Evolutionary conservation across 1,284 basidiomycete species (phyloP).

Genomic region (Termitomyces sp.): DNA sequence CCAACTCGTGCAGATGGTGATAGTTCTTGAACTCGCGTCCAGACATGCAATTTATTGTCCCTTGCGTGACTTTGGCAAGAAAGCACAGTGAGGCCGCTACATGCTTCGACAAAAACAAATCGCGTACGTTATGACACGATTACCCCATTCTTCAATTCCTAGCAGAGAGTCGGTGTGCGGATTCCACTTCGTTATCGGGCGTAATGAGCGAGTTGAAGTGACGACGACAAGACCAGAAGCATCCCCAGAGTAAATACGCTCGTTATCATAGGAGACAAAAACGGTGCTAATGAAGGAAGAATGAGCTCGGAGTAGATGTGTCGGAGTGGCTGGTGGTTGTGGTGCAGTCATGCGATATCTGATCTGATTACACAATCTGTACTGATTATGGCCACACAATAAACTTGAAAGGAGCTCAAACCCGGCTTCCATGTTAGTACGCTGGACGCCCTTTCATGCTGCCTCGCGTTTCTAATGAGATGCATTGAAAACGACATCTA

Average conservation of each 20-base stretch:
- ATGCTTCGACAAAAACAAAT: not conserved
- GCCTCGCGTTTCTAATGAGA: not conserved
- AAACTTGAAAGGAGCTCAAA: not conserved
- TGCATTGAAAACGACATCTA: not conserved
- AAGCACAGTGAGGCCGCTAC: not conserved
- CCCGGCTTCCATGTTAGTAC: not conserved
- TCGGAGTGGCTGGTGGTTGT: constrained; percentile 45
- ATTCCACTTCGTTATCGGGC: constrained; percentile 69
- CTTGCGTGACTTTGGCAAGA: constrained; percentile 63
- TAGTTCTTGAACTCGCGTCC: constrained; percentile 47
- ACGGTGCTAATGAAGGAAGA: constrained; percentile 52
- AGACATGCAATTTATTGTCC: constrained; percentile 78
- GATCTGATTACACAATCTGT: not conserved
- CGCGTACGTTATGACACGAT: constrained; percentile 65
- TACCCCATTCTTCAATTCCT: constrained; percentile 69
- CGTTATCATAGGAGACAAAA: constrained; percentile 62
- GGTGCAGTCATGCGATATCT: not conserved
- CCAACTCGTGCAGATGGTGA: constrained; percentile 40
- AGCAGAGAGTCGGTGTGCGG: constrained; percentile 76
- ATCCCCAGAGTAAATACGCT: constrained; percentile 80
- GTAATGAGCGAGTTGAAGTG: constrained; percentile 67
- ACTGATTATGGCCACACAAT: too few species aligned
- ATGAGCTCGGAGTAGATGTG: constrained; percentile 75
- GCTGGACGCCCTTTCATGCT: not conserved
- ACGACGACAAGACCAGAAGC: constrained; percentile 64